Percentiles rank a stretch among this genome's conserved stretches.
These are phyloP conservation scores for Trametes cinnabarina DNA, from an alignment of 768 basidiomycete species.

Conservation along the genomic window DNA sequence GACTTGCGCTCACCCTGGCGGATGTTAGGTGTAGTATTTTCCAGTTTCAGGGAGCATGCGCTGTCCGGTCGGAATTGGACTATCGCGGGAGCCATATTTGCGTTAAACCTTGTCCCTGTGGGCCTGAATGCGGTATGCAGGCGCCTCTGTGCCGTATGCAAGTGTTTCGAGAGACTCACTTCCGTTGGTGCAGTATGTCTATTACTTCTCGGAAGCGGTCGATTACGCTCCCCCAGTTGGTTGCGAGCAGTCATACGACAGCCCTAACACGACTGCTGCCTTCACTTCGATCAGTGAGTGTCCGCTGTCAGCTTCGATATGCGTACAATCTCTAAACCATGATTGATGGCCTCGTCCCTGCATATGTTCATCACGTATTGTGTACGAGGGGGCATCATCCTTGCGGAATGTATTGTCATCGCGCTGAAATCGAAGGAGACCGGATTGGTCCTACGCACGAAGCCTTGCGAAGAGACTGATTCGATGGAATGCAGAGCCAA, in stretches of 20 bases:
- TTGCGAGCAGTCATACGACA: neutral
- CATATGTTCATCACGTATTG: neutral
- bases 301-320: too few species aligned
- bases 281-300: neutral
- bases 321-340: too few species aligned
- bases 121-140: neutral
- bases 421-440: neutral
- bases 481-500: neutral
- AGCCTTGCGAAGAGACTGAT: neutral
- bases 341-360: neutral
- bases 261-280: neutral
- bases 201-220: neutral
- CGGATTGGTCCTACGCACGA: neutral
- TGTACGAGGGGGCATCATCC: neutral
- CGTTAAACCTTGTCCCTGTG: neutral
- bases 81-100: neutral
- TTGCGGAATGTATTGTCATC: neutral
- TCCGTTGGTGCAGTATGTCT: neutral
- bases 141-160: neutral
- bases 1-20: too few species aligned
- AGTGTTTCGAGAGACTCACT: neutral
- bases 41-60: neutral
- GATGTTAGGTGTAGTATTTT: neutral
- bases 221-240: neutral
- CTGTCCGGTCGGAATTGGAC: neutral